Conservation (phyloP, 106 monocot species). For the Posidonia australis region DNA sequence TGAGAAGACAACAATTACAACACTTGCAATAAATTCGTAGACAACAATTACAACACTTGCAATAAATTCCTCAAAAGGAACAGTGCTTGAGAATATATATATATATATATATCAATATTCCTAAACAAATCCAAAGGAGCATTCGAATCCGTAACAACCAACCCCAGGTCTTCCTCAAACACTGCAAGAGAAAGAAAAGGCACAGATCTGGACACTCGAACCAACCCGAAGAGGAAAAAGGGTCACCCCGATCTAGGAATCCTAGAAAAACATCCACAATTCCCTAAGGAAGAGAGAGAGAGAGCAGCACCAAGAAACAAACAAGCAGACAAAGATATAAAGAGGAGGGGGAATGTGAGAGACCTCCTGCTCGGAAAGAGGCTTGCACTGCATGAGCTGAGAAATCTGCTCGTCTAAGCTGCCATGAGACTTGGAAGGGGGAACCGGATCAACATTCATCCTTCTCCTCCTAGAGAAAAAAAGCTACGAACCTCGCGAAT, state of each 20-base stretch:
- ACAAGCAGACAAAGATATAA: neutral
- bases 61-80: too few relatives aligned
- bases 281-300: neutral
- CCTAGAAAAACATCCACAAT: neutral
- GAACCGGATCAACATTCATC: conserved; percentile 8
- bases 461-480: neutral
- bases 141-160: neutral
- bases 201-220: neutral
- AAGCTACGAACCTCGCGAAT: neutral
- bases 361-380: conserved; percentile 24
- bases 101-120: too few relatives aligned
- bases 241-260: neutral
- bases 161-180: neutral
- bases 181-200: neutral
- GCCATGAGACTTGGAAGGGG: conserved; percentile 13
- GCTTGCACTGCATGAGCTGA: conserved; percentile 27
- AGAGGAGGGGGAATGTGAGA: neutral
- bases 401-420: conserved; percentile 18
- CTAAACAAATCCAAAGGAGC: neutral
- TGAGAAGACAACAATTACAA: too few relatives aligned
- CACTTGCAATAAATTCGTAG: too few relatives aligned
- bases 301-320: neutral
- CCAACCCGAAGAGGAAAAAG: too few relatives aligned
- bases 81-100: too few relatives aligned
- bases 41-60: too few relatives aligned